Conservation (phyloP, 768 basidiomycete species). For the Crepidotus variabilis region DNA sequence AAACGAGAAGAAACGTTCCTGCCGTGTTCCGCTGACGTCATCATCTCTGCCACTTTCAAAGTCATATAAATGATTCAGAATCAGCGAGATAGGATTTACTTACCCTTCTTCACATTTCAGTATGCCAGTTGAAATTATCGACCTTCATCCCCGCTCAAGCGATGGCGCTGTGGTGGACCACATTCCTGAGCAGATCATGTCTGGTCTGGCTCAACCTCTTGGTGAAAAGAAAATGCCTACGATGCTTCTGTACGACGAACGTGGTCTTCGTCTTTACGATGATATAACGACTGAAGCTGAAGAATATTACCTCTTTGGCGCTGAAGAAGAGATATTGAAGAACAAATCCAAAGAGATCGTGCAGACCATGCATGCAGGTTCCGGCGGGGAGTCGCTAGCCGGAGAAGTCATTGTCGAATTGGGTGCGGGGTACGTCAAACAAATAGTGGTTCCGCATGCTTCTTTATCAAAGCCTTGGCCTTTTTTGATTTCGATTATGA, state of each 20-base stretch:
- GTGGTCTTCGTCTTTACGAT: conserved; percentile 84
- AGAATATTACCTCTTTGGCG: conserved; percentile 88
- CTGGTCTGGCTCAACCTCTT: conserved; percentile 50
- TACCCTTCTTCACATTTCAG: background rate
- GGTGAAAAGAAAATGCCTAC: conserved; percentile 73
- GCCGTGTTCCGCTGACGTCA: background rate
- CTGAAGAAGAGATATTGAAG: conserved; percentile 85
- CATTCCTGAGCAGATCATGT: conserved; percentile 43
- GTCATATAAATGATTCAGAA: background rate
- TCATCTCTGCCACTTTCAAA: background rate
- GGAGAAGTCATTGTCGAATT: conserved; percentile 65
- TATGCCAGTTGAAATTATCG: conserved; percentile 48
- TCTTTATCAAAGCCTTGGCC: background rate
- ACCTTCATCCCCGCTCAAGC: conserved; percentile 38
- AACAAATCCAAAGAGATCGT: conserved; percentile 73
- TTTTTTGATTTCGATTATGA: conserved; percentile 5
- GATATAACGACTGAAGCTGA: conserved; percentile 71
- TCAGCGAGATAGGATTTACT: background rate
- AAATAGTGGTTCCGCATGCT: background rate
- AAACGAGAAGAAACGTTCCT: too few relatives aligned
- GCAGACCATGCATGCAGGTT: conserved; percentile 55
- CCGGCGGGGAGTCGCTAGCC: conserved; percentile 15
- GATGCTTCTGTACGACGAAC: conserved; percentile 81
- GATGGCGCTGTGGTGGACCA: conserved; percentile 28
- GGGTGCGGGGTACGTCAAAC: conserved; percentile 81